Evolutionary conservation across 345 rosid species (phyloP).

Genomic region (Conringia planisiliqua): DNA sequence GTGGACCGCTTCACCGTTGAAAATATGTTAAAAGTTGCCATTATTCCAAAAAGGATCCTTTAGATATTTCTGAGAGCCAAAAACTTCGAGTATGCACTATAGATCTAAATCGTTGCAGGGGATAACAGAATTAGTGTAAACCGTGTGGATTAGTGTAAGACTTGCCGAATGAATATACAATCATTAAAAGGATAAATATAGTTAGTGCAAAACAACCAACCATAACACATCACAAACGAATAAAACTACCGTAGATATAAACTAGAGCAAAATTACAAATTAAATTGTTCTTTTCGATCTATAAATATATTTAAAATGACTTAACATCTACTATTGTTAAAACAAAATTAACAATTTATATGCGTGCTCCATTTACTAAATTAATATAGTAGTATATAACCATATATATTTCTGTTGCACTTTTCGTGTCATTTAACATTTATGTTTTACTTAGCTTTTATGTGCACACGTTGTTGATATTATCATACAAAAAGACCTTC

Average conservation of each 20-base stretch:
- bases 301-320: not conserved
- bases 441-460: not conserved
- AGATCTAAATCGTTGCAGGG: not conserved
- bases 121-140: not conserved
- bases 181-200: not conserved
- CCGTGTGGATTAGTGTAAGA: not conserved
- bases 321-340: not conserved
- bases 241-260: not conserved
- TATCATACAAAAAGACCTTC: not conserved
- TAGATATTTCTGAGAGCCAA: conserved; percentile 19
- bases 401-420: not conserved
- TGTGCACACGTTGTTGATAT: not conserved
- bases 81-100: conserved; percentile 7
- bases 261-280: not conserved
- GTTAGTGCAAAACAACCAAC: not conserved
- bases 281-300: no score
- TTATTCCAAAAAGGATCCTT: conserved; percentile 17
- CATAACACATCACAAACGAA: not conserved
- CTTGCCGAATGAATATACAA: conserved; percentile 2
- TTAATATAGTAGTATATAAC: not conserved
- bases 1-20: conserved; percentile 39
- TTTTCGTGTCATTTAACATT: not conserved
- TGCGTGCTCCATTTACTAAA: not conserved
- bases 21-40: conserved; percentile 21
- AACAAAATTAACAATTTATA: not conserved